Evolutionary conservation across 257 asterid genomes (phyloP).

Genomic region (Leptodermis oblonga): DNA sequence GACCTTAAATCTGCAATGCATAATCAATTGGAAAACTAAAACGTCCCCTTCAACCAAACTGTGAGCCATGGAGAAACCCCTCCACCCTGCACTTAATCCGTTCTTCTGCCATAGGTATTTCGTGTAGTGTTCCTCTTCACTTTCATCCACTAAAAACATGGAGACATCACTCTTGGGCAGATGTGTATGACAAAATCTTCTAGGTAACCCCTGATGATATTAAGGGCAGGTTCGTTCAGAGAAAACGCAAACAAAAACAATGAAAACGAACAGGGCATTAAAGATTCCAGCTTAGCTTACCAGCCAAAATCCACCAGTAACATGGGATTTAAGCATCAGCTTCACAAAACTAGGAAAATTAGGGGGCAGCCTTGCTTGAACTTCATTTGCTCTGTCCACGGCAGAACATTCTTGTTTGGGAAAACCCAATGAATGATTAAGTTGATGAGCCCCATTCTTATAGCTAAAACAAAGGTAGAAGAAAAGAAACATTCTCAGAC

Average conservation of each 20-base stretch:
- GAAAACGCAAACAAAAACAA: background rate
- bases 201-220: conserved; percentile 53
- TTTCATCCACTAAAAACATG: conserved; percentile 49
- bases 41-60: conserved; percentile 60
- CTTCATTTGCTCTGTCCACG: conserved; percentile 33
- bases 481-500: background rate
- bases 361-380: conserved; percentile 34
- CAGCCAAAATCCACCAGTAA: conserved; percentile 55
- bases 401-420: conserved; percentile 25
- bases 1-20: conserved; percentile 60
- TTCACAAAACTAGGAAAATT: conserved; percentile 46
- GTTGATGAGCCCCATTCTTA: conserved; percentile 17
- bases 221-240: background rate
- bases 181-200: conserved; percentile 39
- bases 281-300: conserved; percentile 30
- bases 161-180: conserved; percentile 48
- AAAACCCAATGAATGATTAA: too few species aligned
- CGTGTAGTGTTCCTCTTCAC: conserved; percentile 33
- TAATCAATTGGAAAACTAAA: conserved; percentile 52
- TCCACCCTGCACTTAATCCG: conserved; percentile 70
- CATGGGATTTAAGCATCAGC: conserved; percentile 52
- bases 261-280: background rate
- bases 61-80: conserved; percentile 61
- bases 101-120: conserved; percentile 40
- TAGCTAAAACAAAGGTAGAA: background rate